These are phyloP conservation scores for Eutrema yunnanense DNA, from an alignment of 345 rosid genomes.

Conservation along the genomic window DNA sequence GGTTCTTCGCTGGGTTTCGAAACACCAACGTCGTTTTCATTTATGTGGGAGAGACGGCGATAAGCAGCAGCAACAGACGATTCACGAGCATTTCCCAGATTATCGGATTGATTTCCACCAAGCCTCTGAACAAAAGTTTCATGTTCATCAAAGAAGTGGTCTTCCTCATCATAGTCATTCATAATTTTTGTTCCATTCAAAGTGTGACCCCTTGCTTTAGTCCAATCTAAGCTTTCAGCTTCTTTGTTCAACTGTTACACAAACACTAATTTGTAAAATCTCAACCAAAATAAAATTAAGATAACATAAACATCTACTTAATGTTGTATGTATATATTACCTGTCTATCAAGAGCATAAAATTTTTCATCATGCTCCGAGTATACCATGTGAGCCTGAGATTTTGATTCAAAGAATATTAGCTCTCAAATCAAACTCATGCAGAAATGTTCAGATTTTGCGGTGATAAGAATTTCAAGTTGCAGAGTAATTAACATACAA, in stretches of 20 bases:
- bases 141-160: slow-evolving; percentile 27
- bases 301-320: background rate
- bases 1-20: slow-evolving; percentile 49
- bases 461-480: background rate
- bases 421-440: background rate
- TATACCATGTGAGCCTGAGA: slow-evolving; percentile 92
- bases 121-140: slow-evolving; percentile 43
- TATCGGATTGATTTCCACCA: slow-evolving; percentile 56
- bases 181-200: slow-evolving; percentile 37
- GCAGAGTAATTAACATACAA: slow-evolving; percentile 40
- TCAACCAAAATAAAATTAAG: background rate
- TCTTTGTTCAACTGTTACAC: slow-evolving; percentile 72
- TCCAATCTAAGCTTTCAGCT: slow-evolving; percentile 85
- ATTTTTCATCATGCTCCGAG: slow-evolving; percentile 85
- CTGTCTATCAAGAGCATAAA: slow-evolving; percentile 78
- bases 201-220: slow-evolving; percentile 70
- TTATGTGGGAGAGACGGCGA: slow-evolving; percentile 42
- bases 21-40: slow-evolving; percentile 15
- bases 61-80: slow-evolving; percentile 90
- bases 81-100: slow-evolving; percentile 58
- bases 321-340: slow-evolving; percentile 31
- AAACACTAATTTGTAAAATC: background rate
- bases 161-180: slow-evolving; percentile 42
- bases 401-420: slow-evolving; percentile 7
- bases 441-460: background rate